Base-by-base conservation (phyloP, 768 basidiomycete genomes). In the Lentinula guzmanii region DNA sequence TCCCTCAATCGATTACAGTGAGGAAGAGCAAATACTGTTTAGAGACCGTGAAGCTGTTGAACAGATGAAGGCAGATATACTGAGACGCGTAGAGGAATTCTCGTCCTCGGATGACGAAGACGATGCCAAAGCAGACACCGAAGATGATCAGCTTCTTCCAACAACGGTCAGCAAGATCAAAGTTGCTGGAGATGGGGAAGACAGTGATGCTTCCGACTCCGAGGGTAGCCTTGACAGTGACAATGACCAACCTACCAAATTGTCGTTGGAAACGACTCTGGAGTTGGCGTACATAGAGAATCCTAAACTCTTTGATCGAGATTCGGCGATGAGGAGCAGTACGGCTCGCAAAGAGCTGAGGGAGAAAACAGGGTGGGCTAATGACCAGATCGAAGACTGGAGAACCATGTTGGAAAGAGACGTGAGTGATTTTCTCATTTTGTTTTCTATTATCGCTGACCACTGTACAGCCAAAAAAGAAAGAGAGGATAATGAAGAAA, bases 381-480 rank as follows among this genome's bases (percentile, higher is more conserved):
- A 97, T 67, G 89, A 89, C 65, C 94, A 96, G 69, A 86, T 97
- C 31, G 94, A 97, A 71, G 95, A 94, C 0, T 97, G 94, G 94
- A 82, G 75, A 61, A 86, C 91, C 60, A 93, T 96, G 89, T 71
- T 97, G 61, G 95, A 98, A 61, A 76, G 89, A 65, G 88, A 95
- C 68, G 95, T 96, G 67, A 63, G 90, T 77, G 1, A 60, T 63
- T 16, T 60, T 16, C 13, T 34, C 6, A n/a, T 8, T 50, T 6
- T 11, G 37, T 5, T 10, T 63, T n/a, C 33, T 60, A 50, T 15
- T 33, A 13, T 18, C 61, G 11, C 15, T 45, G 35, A 52, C 31
- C 48, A 35, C 16, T 7, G 33, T 58, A 33, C 55, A 52, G 3
- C 68, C 90, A 86, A 89, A 89, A 2, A 83, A 82, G 65, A 90